phyloP scores from a whole-genome alignment of 192 early-diverging fungal species.

The Coemansia sp. region DNA sequence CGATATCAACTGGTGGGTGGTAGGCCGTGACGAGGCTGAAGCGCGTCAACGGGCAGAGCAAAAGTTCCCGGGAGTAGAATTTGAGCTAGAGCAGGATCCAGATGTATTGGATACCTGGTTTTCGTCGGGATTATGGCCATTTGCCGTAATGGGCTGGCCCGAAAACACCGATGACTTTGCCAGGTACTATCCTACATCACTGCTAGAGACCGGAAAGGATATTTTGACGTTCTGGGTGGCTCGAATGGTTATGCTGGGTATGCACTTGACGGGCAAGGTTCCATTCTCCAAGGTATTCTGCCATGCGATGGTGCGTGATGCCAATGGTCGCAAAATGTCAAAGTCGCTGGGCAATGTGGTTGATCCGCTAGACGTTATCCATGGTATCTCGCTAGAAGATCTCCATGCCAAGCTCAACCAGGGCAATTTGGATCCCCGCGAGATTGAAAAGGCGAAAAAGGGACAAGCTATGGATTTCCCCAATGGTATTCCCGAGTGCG shows the following conservation, averaged over 20 bases:
- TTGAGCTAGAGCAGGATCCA: slow-evolving; percentile 89
- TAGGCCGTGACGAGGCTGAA: slow-evolving; percentile 73
- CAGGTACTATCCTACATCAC: slow-evolving; percentile 83
- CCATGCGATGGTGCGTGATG: slow-evolving; percentile 97
- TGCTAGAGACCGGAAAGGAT: slow-evolving; percentile 98
- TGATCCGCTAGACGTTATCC: slow-evolving; percentile 95
- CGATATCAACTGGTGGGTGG: slow-evolving; percentile 82
- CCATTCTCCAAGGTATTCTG: slow-evolving; percentile 95
- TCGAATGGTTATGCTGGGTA: slow-evolving; percentile 98
- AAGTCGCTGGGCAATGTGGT: slow-evolving; percentile 97
- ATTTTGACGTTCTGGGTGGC: slow-evolving; percentile 99
- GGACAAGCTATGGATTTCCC: slow-evolving; percentile 89
- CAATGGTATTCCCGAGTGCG: slow-evolving; percentile 96
- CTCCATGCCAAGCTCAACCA: slow-evolving; percentile 73
- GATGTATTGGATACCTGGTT: slow-evolving; percentile 99
- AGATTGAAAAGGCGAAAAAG: slow-evolving; percentile 82
- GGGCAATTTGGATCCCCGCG: slow-evolving; percentile 88
- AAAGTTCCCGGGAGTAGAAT: slow-evolving; percentile 74
- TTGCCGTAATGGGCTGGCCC: slow-evolving; percentile 97
- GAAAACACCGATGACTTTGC: slow-evolving; percentile 80
- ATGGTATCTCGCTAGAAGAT: slow-evolving; percentile 79
- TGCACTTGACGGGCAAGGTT: slow-evolving; percentile 90
- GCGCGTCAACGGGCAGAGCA: slow-evolving; percentile 71
- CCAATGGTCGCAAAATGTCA: slow-evolving; percentile 97
- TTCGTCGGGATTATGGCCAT: slow-evolving; percentile 98